phyloP scores from a whole-genome alignment of 495 filamentous ascomycete genomes.

The Antarctomyces pellizariae region DNA sequence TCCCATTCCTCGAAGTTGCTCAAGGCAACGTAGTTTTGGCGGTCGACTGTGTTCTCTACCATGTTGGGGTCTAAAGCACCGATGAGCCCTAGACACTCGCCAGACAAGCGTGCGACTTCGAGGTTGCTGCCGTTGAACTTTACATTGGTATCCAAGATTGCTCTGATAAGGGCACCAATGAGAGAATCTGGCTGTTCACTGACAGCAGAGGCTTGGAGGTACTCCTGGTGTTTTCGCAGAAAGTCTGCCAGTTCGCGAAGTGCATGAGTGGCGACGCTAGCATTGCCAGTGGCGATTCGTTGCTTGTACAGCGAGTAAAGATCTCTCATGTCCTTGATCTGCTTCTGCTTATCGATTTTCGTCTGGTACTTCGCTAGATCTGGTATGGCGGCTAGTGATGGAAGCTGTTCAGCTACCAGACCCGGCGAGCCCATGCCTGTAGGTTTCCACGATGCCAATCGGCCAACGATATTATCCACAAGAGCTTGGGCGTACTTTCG shows the following conservation, averaged over 20 bases:
- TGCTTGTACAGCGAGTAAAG: constrained; percentile 44
- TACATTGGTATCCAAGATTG: constrained; percentile 61
- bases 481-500: constrained; percentile 32
- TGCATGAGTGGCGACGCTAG: constrained; percentile 56
- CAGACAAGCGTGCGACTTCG: constrained; percentile 45
- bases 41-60: constrained; percentile 55
- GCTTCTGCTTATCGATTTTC: constrained; percentile 37
- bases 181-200: constrained; percentile 68
- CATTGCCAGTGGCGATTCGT: constrained; percentile 61
- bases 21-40: constrained; percentile 55
- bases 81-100: constrained; percentile 61
- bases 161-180: constrained; percentile 42
- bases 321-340: constrained; percentile 26
- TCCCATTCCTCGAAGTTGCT: constrained; percentile 61
- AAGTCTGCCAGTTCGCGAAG: constrained; percentile 52
- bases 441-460: too few relatives aligned
- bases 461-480: constrained; percentile 42
- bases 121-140: constrained; percentile 46
- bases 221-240: constrained; percentile 47
- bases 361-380: constrained; percentile 38
- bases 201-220: constrained; percentile 59
- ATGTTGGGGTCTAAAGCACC: constrained; percentile 82
- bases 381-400: constrained; percentile 52
- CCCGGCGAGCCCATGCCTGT: too few relatives aligned
- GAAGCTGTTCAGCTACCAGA: constrained; percentile 53